These are phyloP conservation scores for Xerocomus spinulosus DNA, from an alignment of 768 basidiomycete genomes.

Conservation along the genomic window DNA sequence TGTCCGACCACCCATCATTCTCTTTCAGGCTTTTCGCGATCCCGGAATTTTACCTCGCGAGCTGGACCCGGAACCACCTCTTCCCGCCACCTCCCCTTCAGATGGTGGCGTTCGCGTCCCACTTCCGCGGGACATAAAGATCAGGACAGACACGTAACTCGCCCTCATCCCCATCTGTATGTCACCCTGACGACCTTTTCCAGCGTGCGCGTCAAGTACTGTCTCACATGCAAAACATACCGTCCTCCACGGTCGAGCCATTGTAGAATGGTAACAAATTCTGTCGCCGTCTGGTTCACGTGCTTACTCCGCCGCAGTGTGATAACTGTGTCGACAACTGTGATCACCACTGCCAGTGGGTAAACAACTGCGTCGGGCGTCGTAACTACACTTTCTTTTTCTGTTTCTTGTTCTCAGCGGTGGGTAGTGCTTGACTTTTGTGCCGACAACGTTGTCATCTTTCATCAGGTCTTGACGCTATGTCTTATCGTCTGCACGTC, in stretches of 20 bases:
- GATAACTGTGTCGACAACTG: conserved; percentile 97
- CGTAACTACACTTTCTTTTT: conserved; percentile 96
- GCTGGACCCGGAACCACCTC: conserved; percentile 82
- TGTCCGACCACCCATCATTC: neutral
- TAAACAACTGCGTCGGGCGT: conserved; percentile 94
- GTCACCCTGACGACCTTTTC: neutral
- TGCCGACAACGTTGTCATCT: conserved; percentile 6
- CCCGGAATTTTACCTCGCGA: conserved; percentile 88
- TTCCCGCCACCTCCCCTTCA: conserved; percentile 55
- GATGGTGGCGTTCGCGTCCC: conserved; percentile 62
- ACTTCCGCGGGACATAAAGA: conserved; percentile 75
- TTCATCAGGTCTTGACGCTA: conserved; percentile 59
- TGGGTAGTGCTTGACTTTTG: conserved; percentile 36
- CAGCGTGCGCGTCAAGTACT: conserved; percentile 91
- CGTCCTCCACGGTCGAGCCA: conserved; percentile 93
- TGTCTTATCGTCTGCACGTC: conserved; percentile 78
- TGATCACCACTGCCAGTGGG: conserved; percentile 88
- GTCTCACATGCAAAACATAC: conserved; percentile 88
- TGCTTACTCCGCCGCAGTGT: conserved; percentile 49
- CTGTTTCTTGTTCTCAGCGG: conserved; percentile 69
- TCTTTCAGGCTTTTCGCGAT: conserved; percentile 63
- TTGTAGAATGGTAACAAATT: conserved; percentile 74
- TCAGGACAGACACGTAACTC: conserved; percentile 72
- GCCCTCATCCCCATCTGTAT: neutral
- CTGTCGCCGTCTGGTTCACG: neutral